Conservation (phyloP, 805 yeast genomes). For the Monosporozyma servazzii region DNA sequence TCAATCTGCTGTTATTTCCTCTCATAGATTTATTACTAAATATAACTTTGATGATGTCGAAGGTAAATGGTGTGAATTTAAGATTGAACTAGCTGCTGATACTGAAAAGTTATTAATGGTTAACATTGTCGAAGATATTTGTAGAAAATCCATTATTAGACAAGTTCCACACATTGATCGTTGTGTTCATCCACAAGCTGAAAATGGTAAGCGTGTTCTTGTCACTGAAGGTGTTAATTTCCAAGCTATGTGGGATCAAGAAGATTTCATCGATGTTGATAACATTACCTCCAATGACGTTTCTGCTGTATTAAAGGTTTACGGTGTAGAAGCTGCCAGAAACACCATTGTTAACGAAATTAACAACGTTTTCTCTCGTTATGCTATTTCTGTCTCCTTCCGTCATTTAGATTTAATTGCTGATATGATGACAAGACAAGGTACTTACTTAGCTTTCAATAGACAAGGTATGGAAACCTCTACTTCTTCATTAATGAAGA, state of each 20-base stretch:
- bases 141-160: conserved; percentile 83
- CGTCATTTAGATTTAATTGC: conserved; percentile 96
- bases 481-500: conserved; percentile 93
- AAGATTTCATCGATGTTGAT: conserved; percentile 83
- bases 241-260: conserved; percentile 97
- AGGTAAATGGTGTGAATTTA: conserved; percentile 92
- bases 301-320: conserved; percentile 77
- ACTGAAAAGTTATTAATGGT: conserved; percentile 95
- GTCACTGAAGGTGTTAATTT: conserved; percentile 98
- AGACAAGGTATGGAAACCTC: conserved; percentile 97
- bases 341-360: conserved; percentile 94
- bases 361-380: conserved; percentile 89
- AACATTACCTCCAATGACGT: conserved; percentile 88
- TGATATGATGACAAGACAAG: conserved; percentile 99
- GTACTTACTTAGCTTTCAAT: conserved; percentile 90
- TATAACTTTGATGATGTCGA: conserved; percentile 82
- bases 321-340: conserved; percentile 99
- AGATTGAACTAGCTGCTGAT: conserved; percentile 70
- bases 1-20: conserved; percentile 68
- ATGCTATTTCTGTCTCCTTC: conserved; percentile 84
- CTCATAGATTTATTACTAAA: conserved; percentile 63
- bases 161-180: conserved; percentile 88
- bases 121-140: conserved; percentile 85
- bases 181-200: conserved; percentile 74
- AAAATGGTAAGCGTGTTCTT: conserved; percentile 61